Base-by-base conservation (phyloP, 2,329 filamentous ascomycete species). In the Xylaria polymorpha region DNA sequence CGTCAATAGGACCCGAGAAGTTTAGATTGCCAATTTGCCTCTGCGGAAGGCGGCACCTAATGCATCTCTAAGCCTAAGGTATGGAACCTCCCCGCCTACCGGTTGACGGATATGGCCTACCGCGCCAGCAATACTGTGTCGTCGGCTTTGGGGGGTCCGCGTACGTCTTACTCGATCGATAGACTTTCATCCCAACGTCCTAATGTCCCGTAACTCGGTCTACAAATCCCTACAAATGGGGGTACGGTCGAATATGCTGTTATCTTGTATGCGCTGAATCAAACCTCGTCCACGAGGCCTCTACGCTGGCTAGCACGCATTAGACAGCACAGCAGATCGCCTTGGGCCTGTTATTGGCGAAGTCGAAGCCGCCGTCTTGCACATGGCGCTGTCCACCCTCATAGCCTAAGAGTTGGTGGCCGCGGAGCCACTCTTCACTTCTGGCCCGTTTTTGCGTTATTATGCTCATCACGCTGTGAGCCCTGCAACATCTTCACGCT, bases 21-120 rank as follows among this genome's bases (percentile, higher is more conserved):
- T 53, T 25, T 53, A 53, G 29, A 53, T 25, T 10, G 2, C 25
- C 50, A 12, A 14, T n/a, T 37, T 9, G 7, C 20, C 50, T 53
- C 25, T 35, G 29, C 18, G 15, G 50, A 53, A 5, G 50, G 50
- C 50, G 50, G 50, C 50, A 53, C 50, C 50, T 53, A 53, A 35
- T 53, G 50, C 50, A 8, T n/a, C 15, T 5, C 48, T n/a, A n/a
- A 32, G 48, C 25, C 25, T 51, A n/a, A 29, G 6, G n/a, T 51
- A 10, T 14, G 18, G 25, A 32, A 29, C 22, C 6, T 29, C 25
- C 18, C 48, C 25, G 9, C 25, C 3, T 32, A 18, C 20, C 25
- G 29, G 44, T 48, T 48, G 44, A 48, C 14, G 9, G 20, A 14
- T 53, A 12, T n/a, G 25, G 15, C 4, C 18, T n/a, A 8, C 50